These are phyloP conservation scores for Saturnispora mendoncae DNA, from an alignment of 805 yeast genomes.

Conservation along the genomic window DNA sequence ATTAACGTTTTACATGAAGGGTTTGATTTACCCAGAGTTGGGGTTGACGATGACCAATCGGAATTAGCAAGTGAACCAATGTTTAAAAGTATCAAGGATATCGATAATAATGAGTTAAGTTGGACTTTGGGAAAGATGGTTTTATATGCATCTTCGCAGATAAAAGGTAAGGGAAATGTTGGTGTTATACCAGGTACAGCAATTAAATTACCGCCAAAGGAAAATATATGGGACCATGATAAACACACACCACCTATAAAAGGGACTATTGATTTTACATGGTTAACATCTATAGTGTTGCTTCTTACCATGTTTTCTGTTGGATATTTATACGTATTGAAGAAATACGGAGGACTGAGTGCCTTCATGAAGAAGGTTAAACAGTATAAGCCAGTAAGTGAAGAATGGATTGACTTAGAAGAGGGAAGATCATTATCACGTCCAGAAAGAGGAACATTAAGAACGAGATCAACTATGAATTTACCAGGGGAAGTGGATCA, in stretches of 20 bases:
- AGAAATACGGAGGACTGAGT: constrained; percentile 12
- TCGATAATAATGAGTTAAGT: constrained; percentile 79
- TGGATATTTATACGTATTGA: constrained; percentile 6
- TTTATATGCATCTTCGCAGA: constrained; percentile 69
- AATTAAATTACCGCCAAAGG: constrained; percentile 16
- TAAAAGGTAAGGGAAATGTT: constrained; percentile 22
- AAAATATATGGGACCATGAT: constrained; percentile 1
- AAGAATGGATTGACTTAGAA: constrained; percentile 11
- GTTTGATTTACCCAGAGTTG: constrained; percentile 72
- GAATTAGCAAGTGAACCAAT: constrained; percentile 19
- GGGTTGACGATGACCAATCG: constrained; percentile 32
- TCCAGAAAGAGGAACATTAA: constrained; percentile 13
- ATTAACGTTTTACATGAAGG: constrained; percentile 86
- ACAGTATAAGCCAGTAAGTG: constrained; percentile 5
- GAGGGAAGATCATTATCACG: constrained; percentile 13
- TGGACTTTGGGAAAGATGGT: constrained; percentile 94
- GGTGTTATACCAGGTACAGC: constrained; percentile 18
- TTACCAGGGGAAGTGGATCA: constrained; percentile 15
- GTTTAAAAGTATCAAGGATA: constrained; percentile 72
- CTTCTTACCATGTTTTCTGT: neutral
- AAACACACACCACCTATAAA: no score
- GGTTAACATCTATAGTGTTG: constrained; percentile 7
- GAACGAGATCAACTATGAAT: constrained; percentile 27
- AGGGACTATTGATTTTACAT: neutral
- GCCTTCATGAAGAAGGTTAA: constrained; percentile 7